A percentile compares a stretch with the other conserved stretches of the same genome.
phyloP scores from a whole-genome alignment of 106 monocot species.

The Dioscorea zingiberensis region DNA sequence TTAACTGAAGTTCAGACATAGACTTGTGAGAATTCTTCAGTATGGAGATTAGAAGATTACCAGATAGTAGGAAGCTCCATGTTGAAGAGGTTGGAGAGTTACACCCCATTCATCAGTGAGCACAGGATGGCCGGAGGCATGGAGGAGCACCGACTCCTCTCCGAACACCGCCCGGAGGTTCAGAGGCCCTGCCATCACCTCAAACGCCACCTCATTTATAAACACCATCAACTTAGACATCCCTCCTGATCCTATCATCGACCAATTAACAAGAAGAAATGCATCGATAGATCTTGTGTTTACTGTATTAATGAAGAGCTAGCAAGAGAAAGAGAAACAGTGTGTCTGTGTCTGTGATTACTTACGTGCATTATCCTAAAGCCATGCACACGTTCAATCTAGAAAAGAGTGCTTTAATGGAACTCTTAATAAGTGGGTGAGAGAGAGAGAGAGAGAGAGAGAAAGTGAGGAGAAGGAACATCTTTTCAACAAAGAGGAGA shows the following conservation, averaged over 20 bases:
- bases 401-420: conserved; percentile 32
- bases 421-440: too few species aligned
- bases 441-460: too few species aligned
- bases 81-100: conserved; percentile 83
- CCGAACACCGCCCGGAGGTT: conserved; percentile 74
- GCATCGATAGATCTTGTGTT: too few species aligned
- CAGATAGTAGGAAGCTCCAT: conserved; percentile 82
- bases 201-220: conserved; percentile 67
- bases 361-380: conserved; percentile 11
- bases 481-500: conserved; percentile 26
- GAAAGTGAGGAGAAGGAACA: conserved; percentile 13
- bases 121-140: conserved; percentile 72
- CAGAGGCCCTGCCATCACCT: conserved; percentile 35
- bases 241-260: background rate
- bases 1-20: too few species aligned
- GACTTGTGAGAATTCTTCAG: too few species aligned
- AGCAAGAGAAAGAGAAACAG: background rate
- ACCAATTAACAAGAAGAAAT: background rate
- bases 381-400: conserved; percentile 87
- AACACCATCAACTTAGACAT: conserved; percentile 46
- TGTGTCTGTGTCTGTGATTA: background rate
- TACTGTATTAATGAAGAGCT: too few species aligned
- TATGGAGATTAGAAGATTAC: conserved; percentile 9
- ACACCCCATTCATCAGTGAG: conserved; percentile 66
- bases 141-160: conserved; percentile 55